A percentile compares a stretch with the other conserved stretches of the same genome.
Conservation (phyloP, 208 protist genomes). For the Trypanosoma conorhini region DNA sequence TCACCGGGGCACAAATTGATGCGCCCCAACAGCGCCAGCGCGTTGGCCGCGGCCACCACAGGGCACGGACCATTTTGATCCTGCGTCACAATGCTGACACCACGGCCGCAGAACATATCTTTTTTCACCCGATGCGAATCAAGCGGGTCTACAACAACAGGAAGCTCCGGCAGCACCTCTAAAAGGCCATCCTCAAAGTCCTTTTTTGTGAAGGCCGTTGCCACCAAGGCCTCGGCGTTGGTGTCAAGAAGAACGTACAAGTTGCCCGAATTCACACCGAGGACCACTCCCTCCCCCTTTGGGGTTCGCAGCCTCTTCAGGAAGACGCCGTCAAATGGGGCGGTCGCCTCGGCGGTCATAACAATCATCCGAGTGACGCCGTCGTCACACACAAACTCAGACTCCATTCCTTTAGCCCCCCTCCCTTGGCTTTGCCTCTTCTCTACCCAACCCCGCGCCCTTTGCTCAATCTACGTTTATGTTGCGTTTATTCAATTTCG, state of each 20-base stretch:
- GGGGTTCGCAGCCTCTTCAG: conserved; percentile 22
- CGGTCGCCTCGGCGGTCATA: conserved; percentile 22
- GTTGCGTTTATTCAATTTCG: not conserved
- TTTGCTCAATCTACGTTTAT: not conserved
- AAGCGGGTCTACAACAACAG: not conserved
- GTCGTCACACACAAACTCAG: conserved; percentile 33
- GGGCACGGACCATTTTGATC: conserved; percentile 44
- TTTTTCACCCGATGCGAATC: conserved; percentile 38
- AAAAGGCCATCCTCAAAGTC: conserved; percentile 20
- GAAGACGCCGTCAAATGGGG: conserved; percentile 24
- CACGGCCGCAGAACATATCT: conserved; percentile 26
- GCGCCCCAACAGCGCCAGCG: conserved; percentile 28
- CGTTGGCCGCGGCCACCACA: conserved; percentile 45
- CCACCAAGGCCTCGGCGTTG: conserved; percentile 11
- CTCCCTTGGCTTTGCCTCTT: not conserved
- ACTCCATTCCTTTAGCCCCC: conserved; percentile 15
- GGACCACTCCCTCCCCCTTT: conserved; percentile 12
- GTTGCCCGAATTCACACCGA: conserved; percentile 15
- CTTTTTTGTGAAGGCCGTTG: conserved; percentile 24
- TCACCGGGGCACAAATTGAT: conserved; percentile 22
- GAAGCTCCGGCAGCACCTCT: conserved; percentile 6
- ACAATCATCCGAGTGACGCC: conserved; percentile 19
- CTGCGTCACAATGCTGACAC: conserved; percentile 39
- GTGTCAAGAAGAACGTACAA: conserved; percentile 34
- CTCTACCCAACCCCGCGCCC: not conserved